Conservation (phyloP, 768 basidiomycete species). For the Leccinum rimulosum region DNA sequence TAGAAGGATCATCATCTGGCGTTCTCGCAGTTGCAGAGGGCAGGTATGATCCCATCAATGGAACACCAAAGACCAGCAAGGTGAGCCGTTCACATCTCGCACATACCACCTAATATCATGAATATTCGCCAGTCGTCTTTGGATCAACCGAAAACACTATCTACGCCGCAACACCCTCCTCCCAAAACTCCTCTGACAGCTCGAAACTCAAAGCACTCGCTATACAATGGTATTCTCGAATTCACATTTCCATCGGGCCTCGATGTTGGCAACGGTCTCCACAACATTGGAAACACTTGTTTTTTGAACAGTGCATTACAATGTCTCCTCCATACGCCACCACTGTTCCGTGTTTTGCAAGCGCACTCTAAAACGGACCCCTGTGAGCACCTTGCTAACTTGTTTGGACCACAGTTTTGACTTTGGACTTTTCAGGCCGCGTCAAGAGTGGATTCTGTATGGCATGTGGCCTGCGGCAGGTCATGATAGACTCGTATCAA, state of each 20-base stretch:
- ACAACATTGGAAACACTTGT: constrained; percentile 92
- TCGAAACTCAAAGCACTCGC: constrained; percentile 33
- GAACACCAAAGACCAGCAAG: constrained; percentile 52
- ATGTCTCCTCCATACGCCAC: constrained; percentile 89
- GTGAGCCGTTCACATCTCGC: constrained; percentile 34
- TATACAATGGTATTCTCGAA: constrained; percentile 57
- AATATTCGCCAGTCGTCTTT: constrained; percentile 7
- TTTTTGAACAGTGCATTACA: constrained; percentile 95
- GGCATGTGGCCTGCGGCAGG: constrained; percentile 63
- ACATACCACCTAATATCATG: constrained; percentile 3
- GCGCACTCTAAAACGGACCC: constrained; percentile 46
- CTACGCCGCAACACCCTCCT: constrained; percentile 26
- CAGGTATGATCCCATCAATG: constrained; percentile 82
- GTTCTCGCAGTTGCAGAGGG: constrained; percentile 67
- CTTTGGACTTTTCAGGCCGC: constrained; percentile 34
- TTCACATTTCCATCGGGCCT: constrained; percentile 56
- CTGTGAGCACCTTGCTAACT: constrained; percentile 48
- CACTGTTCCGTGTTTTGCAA: constrained; percentile 63
- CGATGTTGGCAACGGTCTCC: constrained; percentile 59
- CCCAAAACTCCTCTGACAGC: constrained; percentile 28
- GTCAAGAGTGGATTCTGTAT: constrained; percentile 66
- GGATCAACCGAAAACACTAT: constrained; percentile 24
- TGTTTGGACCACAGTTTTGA: constrained; percentile 2
- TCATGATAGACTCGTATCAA: constrained; percentile 54
- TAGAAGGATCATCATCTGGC: constrained; percentile 82